Base-by-base conservation (phyloP, 2,329 filamentous ascomycete species). In the Fusarium siculi region DNA sequence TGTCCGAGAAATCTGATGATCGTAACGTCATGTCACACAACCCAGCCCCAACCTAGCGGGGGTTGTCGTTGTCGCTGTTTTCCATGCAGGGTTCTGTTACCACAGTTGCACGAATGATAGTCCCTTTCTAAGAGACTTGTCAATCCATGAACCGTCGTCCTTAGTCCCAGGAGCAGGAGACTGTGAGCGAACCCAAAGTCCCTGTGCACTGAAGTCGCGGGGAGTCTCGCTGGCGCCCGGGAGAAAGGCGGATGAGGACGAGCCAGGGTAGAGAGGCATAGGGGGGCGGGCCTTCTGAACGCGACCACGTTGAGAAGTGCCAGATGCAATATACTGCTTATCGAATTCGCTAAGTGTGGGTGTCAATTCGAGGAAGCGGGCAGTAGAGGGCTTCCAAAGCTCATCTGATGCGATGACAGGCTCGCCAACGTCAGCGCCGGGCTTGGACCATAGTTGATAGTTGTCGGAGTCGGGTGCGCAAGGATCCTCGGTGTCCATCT, bases 361-460 rank as follows among this genome's bases (percentile, higher is more conserved):
- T 3, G 75, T 76, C 40, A 77, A 56, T 19, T 72, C 64, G 32
- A 78, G 67, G 52, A 74, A 76, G 37, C 66, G 70, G 30, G 69
- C 54, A 52, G 65, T 67, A 11, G 68, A 67, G 7, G 76, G 74
- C 57, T 73, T 75, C 76, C 76, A 78, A 36, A 78, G 70, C 40
- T 74, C 65, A 52, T 70, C 68, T 9, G 72, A 58, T 15, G 55
- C 61, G 43, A 66, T 40, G 12, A 42, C 50, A 43, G 58, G 49
- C 42, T 68, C 56, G 4, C 66, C 63, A 30, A 53, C 39, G 11
- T 63, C 56, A 36, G 59, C 43, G 19, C 55, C 64, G 47, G 70
- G 57, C 71, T 73, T 77, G 28, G 74, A 77, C 76, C 76, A 77
- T 28, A 77, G 76, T 54, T 77, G 75, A 54, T 77, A 76, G 63